Evolutionary conservation across 768 basidiomycete genomes (phyloP), one percentile per base, ranked within the genome.

Genomic region (Lyophyllum atratum): DNA sequence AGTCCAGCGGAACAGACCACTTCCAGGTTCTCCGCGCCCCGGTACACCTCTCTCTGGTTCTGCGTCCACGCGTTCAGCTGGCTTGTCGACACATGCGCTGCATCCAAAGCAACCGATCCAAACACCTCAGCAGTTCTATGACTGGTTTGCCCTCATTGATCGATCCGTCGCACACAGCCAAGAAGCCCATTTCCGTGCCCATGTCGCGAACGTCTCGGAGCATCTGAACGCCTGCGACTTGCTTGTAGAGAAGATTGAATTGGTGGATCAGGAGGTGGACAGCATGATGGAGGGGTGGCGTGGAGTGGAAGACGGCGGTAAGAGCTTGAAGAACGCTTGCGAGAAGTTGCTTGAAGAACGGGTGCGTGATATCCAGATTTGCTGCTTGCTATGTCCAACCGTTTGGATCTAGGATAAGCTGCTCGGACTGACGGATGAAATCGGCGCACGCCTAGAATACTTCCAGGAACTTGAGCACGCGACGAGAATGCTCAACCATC

Each of bases 91-190:
- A 8, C 84, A 89, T 65, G 80, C 86, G 0, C 74, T 93, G 15
- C 88, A 90, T 66, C 90, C 92, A 2, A 83, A 81, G 49, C 82
- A 85, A 39, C 88, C 92, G 4, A 87, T 98, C 37, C 84, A 89
- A 59, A 96, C 94, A 0, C 89, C 95, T 1, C 93, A 98, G 65
- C 94, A 98, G 63, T 96, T 99, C 72, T 93, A 95, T 68, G 96
- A 98, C 74, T 97, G 95, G 89, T 96, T 95, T 70, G 80, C 92
- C 3, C 80, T 90, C 39, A 86, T 99, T 52, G 95, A 97, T 61
- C 81, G 90, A 15, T 90, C 90, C 2, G 92, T 97, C 34, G 90
- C 94, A 8, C 93, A 94, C 65, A 91, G 91, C 57, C 96, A 98
- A 66, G 96, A 98, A 66, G 86, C 93, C 5, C 89, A 95, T 68